Evolutionary conservation across 129 eudicot genomes (phyloP).

Genomic region (carrot (Daucus carota)): DH1_v3.0 NC_030383.2:56893001-56893500

Average conservation of each 20-base stretch:
- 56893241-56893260: neutral
- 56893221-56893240: slow-evolving; percentile 6
- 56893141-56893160: neutral
- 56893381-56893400: slow-evolving; percentile 37
- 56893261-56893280: neutral
- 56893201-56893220: neutral
- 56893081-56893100: neutral
- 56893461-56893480: slow-evolving; percentile 54
- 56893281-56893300: slow-evolving; percentile 6
- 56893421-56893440: slow-evolving; percentile 60
- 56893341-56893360: neutral
- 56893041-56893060: neutral
- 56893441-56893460: slow-evolving; percentile 49
- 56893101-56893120: too few species aligned
- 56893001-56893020: neutral
- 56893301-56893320: neutral
- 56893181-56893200: neutral
- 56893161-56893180: neutral
- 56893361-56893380: neutral
- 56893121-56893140: too few species aligned
- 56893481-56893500: slow-evolving; percentile 44
- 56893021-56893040: neutral
- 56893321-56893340: too few species aligned
- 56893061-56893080: neutral
- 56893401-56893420: slow-evolving; percentile 81